phyloP scores from a whole-genome alignment of 2,329 filamentous ascomycete species.

The Celoporthe dispersa region DNA sequence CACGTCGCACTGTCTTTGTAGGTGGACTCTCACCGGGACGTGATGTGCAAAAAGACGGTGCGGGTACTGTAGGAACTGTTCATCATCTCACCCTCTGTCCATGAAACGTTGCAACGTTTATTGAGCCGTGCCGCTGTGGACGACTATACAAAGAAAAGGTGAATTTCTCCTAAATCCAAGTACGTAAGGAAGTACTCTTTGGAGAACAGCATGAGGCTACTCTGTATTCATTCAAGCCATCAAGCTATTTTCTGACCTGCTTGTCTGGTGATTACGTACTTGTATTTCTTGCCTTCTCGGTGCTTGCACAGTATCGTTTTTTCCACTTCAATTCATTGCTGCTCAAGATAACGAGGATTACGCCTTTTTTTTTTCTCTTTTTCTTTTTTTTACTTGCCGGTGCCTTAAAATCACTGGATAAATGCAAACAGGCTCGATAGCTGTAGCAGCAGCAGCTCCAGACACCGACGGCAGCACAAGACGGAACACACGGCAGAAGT shows the following conservation, averaged over 20 bases:
- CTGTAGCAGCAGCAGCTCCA: too few species aligned
- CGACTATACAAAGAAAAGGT: background rate
- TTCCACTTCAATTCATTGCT: too few species aligned
- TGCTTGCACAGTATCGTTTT: too few species aligned
- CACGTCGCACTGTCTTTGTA: background rate
- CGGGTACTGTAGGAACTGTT: conserved; percentile 3
- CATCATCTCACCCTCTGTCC: background rate
- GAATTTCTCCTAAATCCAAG: background rate
- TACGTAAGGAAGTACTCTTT: background rate
- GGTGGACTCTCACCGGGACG: background rate
- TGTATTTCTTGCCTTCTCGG: background rate
- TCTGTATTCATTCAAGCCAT: background rate
- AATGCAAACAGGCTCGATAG: too few species aligned
- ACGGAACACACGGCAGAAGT: background rate
- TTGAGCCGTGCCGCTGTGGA: background rate
- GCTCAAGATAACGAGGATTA: too few species aligned
- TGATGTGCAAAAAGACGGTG: background rate
- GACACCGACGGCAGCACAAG: background rate
- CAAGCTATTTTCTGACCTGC: background rate
- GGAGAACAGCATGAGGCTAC: background rate
- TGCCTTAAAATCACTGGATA: too few species aligned
- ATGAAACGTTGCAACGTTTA: conserved; percentile 27
- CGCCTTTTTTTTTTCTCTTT: too few species aligned
- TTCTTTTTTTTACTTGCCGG: too few species aligned
- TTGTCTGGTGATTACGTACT: background rate